Base-by-base conservation (phyloP, 164 flowering plant genomes). In the Sextonia rubra region DNA sequence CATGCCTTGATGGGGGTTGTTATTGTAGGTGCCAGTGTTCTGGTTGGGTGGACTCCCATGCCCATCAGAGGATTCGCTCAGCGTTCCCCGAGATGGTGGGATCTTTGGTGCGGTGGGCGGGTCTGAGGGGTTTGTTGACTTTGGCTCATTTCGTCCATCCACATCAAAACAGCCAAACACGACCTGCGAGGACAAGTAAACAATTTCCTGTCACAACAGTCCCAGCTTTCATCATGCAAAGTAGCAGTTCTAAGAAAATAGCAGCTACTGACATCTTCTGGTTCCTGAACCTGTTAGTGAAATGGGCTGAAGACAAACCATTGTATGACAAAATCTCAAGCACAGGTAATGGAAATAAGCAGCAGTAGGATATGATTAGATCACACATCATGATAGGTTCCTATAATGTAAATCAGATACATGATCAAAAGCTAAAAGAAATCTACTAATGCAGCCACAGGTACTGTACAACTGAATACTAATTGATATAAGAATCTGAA, bases 1-100 rank as follows among this genome's bases (percentile, higher is more conserved):
- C 44, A 89, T 80, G 71, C 80, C 84, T 60, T 79, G 89, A 0
- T 80, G 80, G 75, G 78, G 80, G 74, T 49, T 83, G 83, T 85
- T 88, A 49, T 81, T 85, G 87, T 83, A 85, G 18, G 83, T 81
- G 47, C 86, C 89, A 0, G 83, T 76, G 81, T 86, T 86, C 69
- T 85, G 92, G 83, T 93, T 88, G 70, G 82, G 83, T 9, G 98
- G 98, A 70, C 98, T 93, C 2, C 89, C 91, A 15, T 88, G 84
- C n/a, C n/a, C n/a, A 64, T 91, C 97, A 26, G 97, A 93, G 0
- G 97, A 93, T 71, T 87, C 97, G 66, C 94, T 90, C 26, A 82
- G 78, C 18, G 92, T 86, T 68, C 97, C 98, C 17, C 82, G 85
- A 3, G 95, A 89, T 2, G 85, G 89, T 26, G 97, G 90, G 79